Evolutionary conservation across 2,329 filamentous ascomycete species (phyloP).

Genomic region (Diaporthe sp.): DNA sequence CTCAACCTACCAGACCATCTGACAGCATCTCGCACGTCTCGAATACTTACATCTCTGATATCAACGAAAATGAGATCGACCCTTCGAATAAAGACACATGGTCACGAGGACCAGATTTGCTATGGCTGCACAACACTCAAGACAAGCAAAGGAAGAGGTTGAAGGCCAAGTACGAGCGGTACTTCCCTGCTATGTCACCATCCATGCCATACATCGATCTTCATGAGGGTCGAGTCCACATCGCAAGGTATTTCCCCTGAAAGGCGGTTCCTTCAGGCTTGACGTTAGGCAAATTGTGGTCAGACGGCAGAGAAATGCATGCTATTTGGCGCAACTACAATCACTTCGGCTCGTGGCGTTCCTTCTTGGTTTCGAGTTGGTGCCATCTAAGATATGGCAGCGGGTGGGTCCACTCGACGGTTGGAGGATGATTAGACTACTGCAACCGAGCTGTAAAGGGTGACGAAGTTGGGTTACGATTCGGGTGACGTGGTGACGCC

Average conservation of each 20-base stretch:
- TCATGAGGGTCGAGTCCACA: background rate
- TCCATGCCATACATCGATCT: background rate
- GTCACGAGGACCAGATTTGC: background rate
- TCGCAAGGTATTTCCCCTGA: background rate
- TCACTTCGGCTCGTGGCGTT: background rate
- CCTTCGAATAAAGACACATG: slow-evolving; percentile 4
- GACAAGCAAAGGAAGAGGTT: background rate
- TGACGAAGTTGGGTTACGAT: background rate
- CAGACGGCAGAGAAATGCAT: too few relatives aligned
- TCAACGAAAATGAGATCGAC: background rate
- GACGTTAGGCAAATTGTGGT: background rate
- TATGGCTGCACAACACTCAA: background rate
- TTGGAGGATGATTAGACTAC: background rate
- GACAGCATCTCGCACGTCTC: background rate
- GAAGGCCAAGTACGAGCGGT: background rate
- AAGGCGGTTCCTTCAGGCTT: background rate
- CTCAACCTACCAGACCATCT: background rate
- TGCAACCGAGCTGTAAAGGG: background rate
- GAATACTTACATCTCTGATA: background rate
- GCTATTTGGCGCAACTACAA: too few relatives aligned
- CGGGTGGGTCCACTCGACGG: background rate
- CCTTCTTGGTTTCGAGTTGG: background rate
- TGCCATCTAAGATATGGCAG: background rate
- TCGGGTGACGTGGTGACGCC: background rate
- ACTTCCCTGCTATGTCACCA: background rate